Evolutionary conservation across 1,139 yeast species (phyloP).

Genomic region (Blastobotrys illinoisensis): DNA sequence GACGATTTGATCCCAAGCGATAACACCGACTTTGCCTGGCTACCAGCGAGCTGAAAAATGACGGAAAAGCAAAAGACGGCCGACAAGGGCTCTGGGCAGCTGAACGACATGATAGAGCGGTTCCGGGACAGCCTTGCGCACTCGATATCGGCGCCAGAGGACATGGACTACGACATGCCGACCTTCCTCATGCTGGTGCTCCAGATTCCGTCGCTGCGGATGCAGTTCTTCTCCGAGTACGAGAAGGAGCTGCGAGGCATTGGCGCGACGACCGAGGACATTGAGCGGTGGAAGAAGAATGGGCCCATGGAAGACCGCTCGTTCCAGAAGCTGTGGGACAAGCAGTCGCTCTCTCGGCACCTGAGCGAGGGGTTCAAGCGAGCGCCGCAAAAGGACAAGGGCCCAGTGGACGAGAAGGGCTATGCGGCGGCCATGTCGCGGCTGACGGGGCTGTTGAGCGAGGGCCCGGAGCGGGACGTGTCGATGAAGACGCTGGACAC

Average conservation of each 20-base stretch:
- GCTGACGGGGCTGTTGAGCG: background rate
- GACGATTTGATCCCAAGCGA: background rate
- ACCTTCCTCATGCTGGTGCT: background rate
- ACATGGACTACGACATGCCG: background rate
- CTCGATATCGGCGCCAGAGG: background rate
- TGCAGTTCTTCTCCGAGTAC: background rate
- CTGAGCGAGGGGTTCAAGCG: background rate
- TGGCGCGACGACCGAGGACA: background rate
- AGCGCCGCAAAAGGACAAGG: background rate
- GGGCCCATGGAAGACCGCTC: background rate
- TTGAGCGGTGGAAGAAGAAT: background rate
- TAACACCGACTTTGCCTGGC: too few relatives aligned
- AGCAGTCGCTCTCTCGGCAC: background rate
- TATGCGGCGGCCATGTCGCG: background rate
- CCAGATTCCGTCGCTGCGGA: background rate
- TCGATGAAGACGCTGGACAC: background rate
- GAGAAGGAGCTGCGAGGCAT: background rate
- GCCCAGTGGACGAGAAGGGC: background rate
- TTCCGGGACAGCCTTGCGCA: background rate
- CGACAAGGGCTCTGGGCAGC: background rate
- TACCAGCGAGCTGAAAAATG: background rate
- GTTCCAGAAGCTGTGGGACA: background rate
- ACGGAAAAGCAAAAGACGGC: background rate
- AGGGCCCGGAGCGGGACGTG: background rate
- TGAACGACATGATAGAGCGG: background rate